Evolutionary conservation across 2,329 filamentous ascomycete genomes (phyloP).

Genomic region (Ceratocystis diversiconidia): DNA sequence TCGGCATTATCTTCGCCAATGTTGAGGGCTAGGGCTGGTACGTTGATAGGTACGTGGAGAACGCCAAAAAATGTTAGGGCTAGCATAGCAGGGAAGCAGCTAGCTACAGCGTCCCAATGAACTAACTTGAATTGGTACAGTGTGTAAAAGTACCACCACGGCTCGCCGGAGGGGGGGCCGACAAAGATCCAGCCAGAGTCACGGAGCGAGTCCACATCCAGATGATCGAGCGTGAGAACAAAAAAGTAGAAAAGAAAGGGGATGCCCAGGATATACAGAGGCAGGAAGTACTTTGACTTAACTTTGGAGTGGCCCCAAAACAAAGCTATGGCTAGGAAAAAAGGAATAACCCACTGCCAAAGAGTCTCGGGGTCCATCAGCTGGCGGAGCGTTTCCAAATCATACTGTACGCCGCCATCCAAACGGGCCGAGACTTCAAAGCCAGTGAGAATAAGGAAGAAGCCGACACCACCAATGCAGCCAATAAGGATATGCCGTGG

Average conservation of each 20-base stretch:
- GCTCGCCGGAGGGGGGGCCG: conserved; percentile 67
- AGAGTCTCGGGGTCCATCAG: conserved; percentile 62
- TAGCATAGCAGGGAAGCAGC: conserved; percentile 86
- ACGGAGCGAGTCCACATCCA: conserved; percentile 55
- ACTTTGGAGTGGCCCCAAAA: conserved; percentile 63
- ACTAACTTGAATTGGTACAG: conserved; percentile 76
- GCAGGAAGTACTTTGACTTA: conserved; percentile 72
- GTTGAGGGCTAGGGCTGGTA: conserved; percentile 80
- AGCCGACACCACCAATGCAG: conserved; percentile 92
- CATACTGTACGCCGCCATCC: conserved; percentile 71
- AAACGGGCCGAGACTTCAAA: conserved; percentile 86
- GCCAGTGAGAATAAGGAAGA: conserved; percentile 82
- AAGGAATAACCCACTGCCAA: conserved; percentile 68
- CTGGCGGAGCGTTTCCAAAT: conserved; percentile 58
- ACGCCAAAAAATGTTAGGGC: conserved; percentile 95
- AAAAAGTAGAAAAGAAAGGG: conserved; percentile 66
- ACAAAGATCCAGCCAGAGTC: conserved; percentile 80
- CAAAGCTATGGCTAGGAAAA: conserved; percentile 60
- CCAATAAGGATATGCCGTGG: conserved; percentile 91
- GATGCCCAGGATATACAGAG: conserved; percentile 70
- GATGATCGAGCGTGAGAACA: conserved; percentile 51
- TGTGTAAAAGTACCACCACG: conserved; percentile 97
- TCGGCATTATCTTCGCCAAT: conserved; percentile 86
- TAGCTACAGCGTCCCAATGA: conserved; percentile 67
- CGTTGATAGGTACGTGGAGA: conserved; percentile 94